These are phyloP conservation scores for Fusarium mexicanum DNA, from an alignment of 2,329 filamentous ascomycete species.

Conservation along the genomic window DNA sequence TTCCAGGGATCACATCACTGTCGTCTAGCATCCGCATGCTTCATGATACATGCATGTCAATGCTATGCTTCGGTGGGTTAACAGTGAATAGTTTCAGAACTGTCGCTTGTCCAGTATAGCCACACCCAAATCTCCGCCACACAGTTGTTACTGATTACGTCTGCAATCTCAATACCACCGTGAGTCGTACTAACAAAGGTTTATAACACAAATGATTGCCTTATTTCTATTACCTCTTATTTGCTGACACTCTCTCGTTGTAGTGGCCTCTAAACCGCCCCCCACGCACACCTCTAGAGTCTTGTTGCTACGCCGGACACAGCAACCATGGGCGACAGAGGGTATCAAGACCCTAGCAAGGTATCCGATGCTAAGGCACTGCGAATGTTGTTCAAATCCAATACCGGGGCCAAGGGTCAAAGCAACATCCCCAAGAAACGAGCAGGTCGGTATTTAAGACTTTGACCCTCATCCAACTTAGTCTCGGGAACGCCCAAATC, in stretches of 20 bases:
- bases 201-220: background rate
- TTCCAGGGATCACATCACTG: background rate
- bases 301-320: background rate
- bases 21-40: background rate
- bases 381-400: conserved; percentile 33
- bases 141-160: background rate
- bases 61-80: background rate
- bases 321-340: conserved; percentile 20
- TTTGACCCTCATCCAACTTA: background rate
- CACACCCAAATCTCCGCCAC: background rate
- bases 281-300: background rate
- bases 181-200: background rate
- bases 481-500: background rate
- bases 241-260: background rate
- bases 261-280: background rate
- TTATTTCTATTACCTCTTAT: background rate
- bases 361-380: conserved; percentile 44
- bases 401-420: background rate
- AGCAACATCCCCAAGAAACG: conserved; percentile 11
- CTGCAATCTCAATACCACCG: background rate
- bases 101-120: background rate
- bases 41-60: background rate
- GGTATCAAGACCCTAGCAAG: conserved; percentile 39
- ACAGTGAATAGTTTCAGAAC: background rate
- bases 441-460: conserved; percentile 8